A percentile compares a stretch with the other conserved stretches of the same genome.
Evolutionary conservation across 306 rosid species (phyloP).

Genomic region (Hippophae rhamnoides): DNA sequence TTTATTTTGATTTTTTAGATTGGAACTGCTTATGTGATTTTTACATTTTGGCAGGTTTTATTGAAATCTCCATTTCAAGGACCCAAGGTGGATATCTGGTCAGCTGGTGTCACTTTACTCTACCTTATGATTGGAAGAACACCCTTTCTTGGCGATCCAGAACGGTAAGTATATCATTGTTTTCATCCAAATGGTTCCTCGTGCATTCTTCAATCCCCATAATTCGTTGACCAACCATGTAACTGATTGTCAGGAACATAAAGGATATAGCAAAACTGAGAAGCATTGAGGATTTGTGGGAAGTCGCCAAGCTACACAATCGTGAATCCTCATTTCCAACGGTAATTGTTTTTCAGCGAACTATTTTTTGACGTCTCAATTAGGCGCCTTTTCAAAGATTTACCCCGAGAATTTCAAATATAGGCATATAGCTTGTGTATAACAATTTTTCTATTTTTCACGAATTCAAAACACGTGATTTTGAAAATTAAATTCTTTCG

Average conservation of each 20-base stretch:
- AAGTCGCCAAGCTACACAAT: constrained; percentile 56
- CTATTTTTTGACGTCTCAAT: not conserved
- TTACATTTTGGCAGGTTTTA: constrained; percentile 42
- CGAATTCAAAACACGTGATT: not conserved
- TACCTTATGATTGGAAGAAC: constrained; percentile 55
- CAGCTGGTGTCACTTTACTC: constrained; percentile 67
- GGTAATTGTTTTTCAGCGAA: constrained; percentile 19
- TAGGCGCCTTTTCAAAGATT: too few relatives aligned
- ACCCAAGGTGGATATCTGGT: constrained; percentile 64
- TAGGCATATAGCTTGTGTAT: not conserved
- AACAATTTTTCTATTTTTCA: too few relatives aligned
- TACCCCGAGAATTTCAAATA: too few relatives aligned
- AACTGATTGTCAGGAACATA: constrained; percentile 38
- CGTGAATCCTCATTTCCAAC: constrained; percentile 47
- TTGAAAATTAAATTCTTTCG: not conserved
- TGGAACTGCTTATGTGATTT: not conserved
- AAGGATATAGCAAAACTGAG: constrained; percentile 51
- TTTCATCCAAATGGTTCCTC: constrained; percentile 1
- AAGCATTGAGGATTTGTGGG: constrained; percentile 63
- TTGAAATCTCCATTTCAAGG: constrained; percentile 59
- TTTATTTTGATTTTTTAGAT: not conserved
- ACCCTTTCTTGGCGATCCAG: constrained; percentile 67
- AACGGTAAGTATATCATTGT: constrained; percentile 34
- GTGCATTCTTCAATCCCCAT: not conserved
- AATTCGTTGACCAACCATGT: constrained; percentile 11